Percentiles rank a stretch among this genome's conserved stretches.
phyloP scores from a whole-genome alignment of 345 rosid genomes.

The Camelina sativa region DNA sequence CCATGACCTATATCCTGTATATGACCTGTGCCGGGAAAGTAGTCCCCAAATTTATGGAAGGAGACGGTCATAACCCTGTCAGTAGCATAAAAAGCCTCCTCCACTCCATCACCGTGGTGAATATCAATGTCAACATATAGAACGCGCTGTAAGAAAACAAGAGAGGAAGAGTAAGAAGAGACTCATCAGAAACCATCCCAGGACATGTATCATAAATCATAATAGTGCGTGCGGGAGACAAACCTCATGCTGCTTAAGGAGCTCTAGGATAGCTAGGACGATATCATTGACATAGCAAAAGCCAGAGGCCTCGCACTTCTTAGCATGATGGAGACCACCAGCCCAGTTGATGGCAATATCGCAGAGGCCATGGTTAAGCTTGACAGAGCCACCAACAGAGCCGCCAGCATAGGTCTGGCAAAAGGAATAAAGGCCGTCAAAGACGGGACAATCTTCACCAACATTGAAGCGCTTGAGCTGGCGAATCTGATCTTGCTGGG shows the following conservation, averaged over 20 bases:
- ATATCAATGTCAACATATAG: slow-evolving; percentile 73
- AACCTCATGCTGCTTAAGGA: slow-evolving; percentile 75
- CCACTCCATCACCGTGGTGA: slow-evolving; percentile 76
- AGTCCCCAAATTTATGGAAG: slow-evolving; percentile 74
- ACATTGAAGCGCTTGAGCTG: slow-evolving; percentile 76
- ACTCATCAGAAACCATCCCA: neutral
- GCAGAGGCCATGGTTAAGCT: slow-evolving; percentile 62
- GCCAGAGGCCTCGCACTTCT: slow-evolving; percentile 58
- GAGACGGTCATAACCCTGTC: slow-evolving; percentile 79
- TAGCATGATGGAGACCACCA: slow-evolving; percentile 77
- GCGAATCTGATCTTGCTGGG: slow-evolving; percentile 73
- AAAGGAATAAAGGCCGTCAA: slow-evolving; percentile 72
- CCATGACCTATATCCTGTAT: slow-evolving; percentile 58
- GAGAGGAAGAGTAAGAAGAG: neutral
- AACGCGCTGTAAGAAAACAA: slow-evolving; percentile 56
- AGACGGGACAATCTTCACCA: slow-evolving; percentile 78
- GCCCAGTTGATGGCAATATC: slow-evolving; percentile 77
- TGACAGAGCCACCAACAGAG: slow-evolving; percentile 73
- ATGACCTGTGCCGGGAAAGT: slow-evolving; percentile 71
- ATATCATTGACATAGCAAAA: slow-evolving; percentile 75
- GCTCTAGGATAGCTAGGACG: slow-evolving; percentile 73
- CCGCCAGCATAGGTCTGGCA: slow-evolving; percentile 82
- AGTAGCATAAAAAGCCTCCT: slow-evolving; percentile 77
- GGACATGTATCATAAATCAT: neutral
- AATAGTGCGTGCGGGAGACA: slow-evolving; percentile 18